A percentile compares a stretch with the other conserved stretches of the same genome.
phyloP scores from a whole-genome alignment of 768 basidiomycete species.

The Mycena filopes region DNA sequence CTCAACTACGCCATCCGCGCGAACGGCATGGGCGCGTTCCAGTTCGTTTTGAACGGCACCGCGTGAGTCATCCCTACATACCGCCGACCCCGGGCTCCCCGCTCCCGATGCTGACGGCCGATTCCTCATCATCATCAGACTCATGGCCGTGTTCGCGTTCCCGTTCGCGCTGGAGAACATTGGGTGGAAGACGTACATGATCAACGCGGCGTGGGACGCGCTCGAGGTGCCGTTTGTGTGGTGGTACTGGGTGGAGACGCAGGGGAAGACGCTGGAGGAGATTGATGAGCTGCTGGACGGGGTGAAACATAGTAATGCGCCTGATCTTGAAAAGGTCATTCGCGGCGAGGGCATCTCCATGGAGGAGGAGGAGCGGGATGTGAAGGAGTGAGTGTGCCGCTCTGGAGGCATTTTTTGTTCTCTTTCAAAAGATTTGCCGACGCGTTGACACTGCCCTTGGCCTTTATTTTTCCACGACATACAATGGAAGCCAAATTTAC shows the following conservation, averaged over 20 bases:
- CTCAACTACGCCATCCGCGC: constrained; percentile 38
- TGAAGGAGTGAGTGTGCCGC: constrained; percentile 11
- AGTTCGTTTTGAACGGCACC: constrained; percentile 35
- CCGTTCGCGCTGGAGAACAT: constrained; percentile 34
- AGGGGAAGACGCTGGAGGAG: constrained; percentile 36
- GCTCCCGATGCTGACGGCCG: neutral
- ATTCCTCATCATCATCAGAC: constrained; percentile 29
- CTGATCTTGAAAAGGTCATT: constrained; percentile 35
- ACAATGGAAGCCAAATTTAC: too few species aligned
- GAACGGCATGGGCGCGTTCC: constrained; percentile 36
- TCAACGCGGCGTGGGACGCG: constrained; percentile 37
- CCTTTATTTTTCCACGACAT: too few species aligned
- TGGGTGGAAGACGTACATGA: constrained; percentile 40
- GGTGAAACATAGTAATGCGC: constrained; percentile 33
- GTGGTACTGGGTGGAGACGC: constrained; percentile 38
- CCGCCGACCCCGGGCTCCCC: too few species aligned
- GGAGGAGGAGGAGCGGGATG: constrained; percentile 7
- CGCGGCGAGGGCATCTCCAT: constrained; percentile 7
- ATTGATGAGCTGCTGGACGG: constrained; percentile 38
- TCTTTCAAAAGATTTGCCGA: too few species aligned
- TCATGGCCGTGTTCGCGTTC: constrained; percentile 38
- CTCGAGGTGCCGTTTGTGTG: constrained; percentile 33
- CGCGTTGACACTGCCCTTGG: too few species aligned
- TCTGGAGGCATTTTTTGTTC: too few species aligned
- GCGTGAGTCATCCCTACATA: constrained; percentile 22